Evolutionary conservation across 2,329 filamentous ascomycete genomes (phyloP), one percentile per base, ranked within the genome.

Genomic region (Pseudogymnoascus sp.): DNA sequence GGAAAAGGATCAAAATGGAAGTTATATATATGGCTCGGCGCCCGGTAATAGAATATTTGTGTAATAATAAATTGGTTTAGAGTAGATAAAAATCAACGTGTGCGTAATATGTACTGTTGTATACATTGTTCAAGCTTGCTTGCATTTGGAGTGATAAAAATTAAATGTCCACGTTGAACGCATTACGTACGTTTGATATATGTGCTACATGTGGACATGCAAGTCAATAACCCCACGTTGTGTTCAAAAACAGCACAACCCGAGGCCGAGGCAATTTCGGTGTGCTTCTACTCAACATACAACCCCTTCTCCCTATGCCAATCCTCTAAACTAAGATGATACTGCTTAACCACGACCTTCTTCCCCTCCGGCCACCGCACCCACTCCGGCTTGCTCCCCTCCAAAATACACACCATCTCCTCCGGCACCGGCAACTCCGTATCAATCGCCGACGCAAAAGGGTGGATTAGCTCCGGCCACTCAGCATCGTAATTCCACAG

Each of bases 391-490:
- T 80, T 81, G 23, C 77, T 80, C 45, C 72, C 69, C 11, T 66
- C 74, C 73, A 76, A 75, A 28, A 80, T 72, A 67, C 79, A 81
- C 34, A 79, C 75, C 78, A 80, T 80, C 68, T 79, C 77, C 23
- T 78, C 75, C 1, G 78, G 77, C 36, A 71, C 72, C 0, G 77
- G 77, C 64, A 81, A 64, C 31, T 79, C 76, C 4, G 77, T 79
- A 70, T 81, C 79, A 66, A 81, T 80, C 19, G 79, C 79, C 7
- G 78, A 77, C 4, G 79, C 78, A 71, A 81, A 81, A 1, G 78
- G 79, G 69, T 81, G 79, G 61, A 80, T 79, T 62, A 81, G 63
- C 65, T 81, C 78, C 0, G 78, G 79, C 78, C 78, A 81, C 14
- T 76, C 72, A 19, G 74, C 70, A 68, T 80, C 78, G 76, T 77